A percentile compares a stretch with the other conserved stretches of the same genome.
phyloP scores from a whole-genome alignment of 2,329 filamentous ascomycete species.

The Trichoderma atroviride region DNA sequence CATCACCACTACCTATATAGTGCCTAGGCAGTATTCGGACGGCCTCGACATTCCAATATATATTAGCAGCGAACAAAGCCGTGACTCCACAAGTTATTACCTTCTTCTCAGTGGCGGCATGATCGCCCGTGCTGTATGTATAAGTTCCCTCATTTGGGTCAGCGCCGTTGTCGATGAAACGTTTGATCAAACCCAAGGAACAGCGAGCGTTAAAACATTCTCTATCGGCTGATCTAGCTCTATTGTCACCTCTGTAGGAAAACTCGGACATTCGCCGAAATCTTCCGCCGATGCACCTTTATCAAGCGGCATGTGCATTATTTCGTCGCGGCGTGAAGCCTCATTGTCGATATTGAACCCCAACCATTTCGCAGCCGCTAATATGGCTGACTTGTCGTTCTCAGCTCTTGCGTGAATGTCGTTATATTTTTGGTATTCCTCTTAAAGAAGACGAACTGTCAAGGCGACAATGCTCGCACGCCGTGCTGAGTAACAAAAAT shows the following conservation, averaged over 20 bases:
- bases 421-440: not conserved
- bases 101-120: not conserved
- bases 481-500: not conserved
- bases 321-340: not conserved
- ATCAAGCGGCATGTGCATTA: not conserved
- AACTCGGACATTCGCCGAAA: not conserved
- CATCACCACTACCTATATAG: not conserved
- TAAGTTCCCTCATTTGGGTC: not conserved
- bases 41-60: not conserved
- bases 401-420: not conserved
- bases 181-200: not conserved
- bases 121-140: not conserved
- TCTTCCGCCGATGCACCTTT: not conserved
- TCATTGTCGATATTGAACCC: not conserved
- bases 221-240: not conserved
- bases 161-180: not conserved
- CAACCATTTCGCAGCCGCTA: not conserved
- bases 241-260: not conserved
- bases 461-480: not conserved
- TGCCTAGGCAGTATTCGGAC: not conserved
- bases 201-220: not conserved
- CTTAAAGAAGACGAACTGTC: not conserved
- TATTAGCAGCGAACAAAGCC: not conserved
- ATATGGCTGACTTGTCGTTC: not conserved
- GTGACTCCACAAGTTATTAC: not conserved